These are phyloP conservation scores for Termitomyces bulborhizus DNA, from an alignment of 768 basidiomycete genomes.

Conservation along the genomic window DNA sequence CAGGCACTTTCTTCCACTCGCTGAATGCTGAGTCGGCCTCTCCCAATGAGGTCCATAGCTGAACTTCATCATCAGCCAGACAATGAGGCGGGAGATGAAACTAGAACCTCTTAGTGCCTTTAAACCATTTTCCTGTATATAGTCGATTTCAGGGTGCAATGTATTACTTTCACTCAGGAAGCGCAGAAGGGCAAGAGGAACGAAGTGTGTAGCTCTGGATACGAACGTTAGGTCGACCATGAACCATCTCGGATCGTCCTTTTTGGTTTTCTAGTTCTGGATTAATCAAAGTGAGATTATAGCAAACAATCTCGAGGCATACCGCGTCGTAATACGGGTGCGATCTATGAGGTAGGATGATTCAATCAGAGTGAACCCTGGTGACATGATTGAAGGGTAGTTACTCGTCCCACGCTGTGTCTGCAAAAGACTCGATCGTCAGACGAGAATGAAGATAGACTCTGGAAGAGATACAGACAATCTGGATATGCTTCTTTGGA, in stretches of 20 bases:
- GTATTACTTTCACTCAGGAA: slow-evolving; percentile 42
- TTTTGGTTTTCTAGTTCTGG: slow-evolving; percentile 64
- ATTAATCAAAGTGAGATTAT: background rate
- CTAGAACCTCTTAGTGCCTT: slow-evolving; percentile 56
- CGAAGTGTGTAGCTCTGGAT: slow-evolving; percentile 60
- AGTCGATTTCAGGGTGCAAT: slow-evolving; percentile 51
- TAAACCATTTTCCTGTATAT: slow-evolving; percentile 58
- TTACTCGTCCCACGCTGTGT: slow-evolving; percentile 87
- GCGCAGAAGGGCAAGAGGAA: slow-evolving; percentile 72
- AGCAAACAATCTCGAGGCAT: slow-evolving; percentile 15
- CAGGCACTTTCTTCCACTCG: slow-evolving; percentile 64
- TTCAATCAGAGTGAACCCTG: slow-evolving; percentile 5
- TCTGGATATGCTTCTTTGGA: slow-evolving; percentile 87
- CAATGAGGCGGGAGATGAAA: background rate
- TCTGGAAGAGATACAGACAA: slow-evolving; percentile 42
- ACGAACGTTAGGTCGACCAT: slow-evolving; percentile 82
- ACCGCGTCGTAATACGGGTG: slow-evolving; percentile 84
- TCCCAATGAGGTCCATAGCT: slow-evolving; percentile 77
- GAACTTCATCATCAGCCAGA: background rate
- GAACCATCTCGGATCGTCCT: slow-evolving; percentile 79
- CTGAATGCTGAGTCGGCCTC: slow-evolving; percentile 87
- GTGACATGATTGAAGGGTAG: slow-evolving; percentile 18
- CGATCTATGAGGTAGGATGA: slow-evolving; percentile 20
- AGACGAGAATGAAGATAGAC: background rate
- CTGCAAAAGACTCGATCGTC: slow-evolving; percentile 29